phyloP scores from a whole-genome alignment of 306 rosid genomes.

The Casuarina glauca region DNA sequence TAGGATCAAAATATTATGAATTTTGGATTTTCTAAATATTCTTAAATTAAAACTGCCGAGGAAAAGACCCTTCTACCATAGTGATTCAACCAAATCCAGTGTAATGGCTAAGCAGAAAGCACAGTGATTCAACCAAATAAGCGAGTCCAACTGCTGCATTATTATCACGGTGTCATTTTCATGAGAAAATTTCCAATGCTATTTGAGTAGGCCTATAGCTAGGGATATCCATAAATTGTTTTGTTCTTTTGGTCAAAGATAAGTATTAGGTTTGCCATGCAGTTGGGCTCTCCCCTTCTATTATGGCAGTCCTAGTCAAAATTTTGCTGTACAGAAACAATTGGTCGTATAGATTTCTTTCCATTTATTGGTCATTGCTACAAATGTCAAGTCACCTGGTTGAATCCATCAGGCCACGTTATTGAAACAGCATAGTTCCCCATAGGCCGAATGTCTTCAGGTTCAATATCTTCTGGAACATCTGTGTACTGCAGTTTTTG shows the following conservation, averaged over 20 bases:
- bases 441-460: conserved; percentile 90
- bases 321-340: not conserved
- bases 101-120: not conserved
- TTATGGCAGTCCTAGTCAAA: not conserved
- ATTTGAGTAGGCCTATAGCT: not conserved
- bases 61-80: not conserved
- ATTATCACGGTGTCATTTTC: not conserved
- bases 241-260: conserved; percentile 5
- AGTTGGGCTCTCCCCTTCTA: not conserved
- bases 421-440: conserved; percentile 94
- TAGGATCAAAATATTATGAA: not conserved
- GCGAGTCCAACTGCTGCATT: not conserved
- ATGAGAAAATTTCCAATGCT: not conserved
- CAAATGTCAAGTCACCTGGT: conserved; percentile 58
- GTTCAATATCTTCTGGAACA: conserved; percentile 87
- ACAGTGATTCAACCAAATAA: not conserved
- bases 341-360: not conserved
- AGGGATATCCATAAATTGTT: not conserved
- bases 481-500: conserved; percentile 82
- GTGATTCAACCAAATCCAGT: not conserved
- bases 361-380: not conserved
- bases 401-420: conserved; percentile 94
- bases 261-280: conserved; percentile 4
- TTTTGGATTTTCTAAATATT: not conserved
- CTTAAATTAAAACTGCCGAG: not conserved